A percentile compares a stretch with the other conserved stretches of the same genome.
phyloP scores from a whole-genome alignment of 257 asterid genomes.

The Gentiana macrophylla region DNA sequence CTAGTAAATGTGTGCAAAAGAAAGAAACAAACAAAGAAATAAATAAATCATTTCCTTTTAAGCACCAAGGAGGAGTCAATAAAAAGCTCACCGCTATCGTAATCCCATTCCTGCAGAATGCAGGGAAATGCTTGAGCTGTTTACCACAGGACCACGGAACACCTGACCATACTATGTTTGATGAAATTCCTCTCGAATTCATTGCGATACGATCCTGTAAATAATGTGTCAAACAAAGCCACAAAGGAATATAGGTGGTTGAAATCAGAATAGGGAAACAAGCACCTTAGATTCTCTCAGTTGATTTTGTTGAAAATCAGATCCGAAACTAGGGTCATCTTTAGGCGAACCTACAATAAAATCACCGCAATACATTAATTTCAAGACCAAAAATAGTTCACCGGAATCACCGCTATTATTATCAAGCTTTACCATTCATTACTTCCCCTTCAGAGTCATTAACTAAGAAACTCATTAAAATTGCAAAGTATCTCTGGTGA shows the following conservation, averaged over 20 bases:
- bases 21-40: no score
- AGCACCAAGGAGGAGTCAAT: not conserved
- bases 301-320: constrained; percentile 34
- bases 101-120: constrained; percentile 72
- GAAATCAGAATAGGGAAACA: constrained; percentile 5
- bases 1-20: no score
- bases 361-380: no score
- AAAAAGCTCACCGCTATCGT: constrained; percentile 61
- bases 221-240: constrained; percentile 9
- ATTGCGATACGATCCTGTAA: constrained; percentile 59
- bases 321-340: constrained; percentile 37
- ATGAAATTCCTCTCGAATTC: constrained; percentile 46
- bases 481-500: no score
- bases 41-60: no score
- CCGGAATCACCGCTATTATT: no score
- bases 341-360: constrained; percentile 49
- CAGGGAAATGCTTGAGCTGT: constrained; percentile 87
- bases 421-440: no score
- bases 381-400: no score
- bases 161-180: constrained; percentile 89
- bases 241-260: constrained; percentile 8
- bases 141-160: constrained; percentile 80
- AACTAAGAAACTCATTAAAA: no score
- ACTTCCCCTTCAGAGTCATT: no score
- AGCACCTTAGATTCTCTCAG: constrained; percentile 58